Base-by-base conservation (phyloP, 768 basidiomycete genomes). In the Daedaleopsis sinensis region DNA sequence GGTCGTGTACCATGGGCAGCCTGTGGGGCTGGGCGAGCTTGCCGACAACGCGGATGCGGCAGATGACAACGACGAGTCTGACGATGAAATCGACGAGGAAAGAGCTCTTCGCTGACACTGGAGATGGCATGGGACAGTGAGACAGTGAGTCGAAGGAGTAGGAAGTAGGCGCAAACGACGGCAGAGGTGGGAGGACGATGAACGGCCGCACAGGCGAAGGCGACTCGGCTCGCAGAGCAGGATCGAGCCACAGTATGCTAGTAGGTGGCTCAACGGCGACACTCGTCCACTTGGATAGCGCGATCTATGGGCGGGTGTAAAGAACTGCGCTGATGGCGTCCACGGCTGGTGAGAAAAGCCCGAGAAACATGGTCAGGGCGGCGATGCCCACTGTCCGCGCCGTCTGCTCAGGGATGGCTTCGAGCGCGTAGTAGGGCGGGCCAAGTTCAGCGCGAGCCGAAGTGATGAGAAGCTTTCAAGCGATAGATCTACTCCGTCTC, bases 331-430 rank as follows among this genome's bases (percentile, higher is more conserved):
- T 23, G 35, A 48, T 15, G 21, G 46, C 10, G 11, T 18, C 43
- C n/a, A 39, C 23, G 27, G 32, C 43, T 12, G 42, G n/a, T 48
- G 47, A 15, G 36, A 15, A 35, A 32, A n/a, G 16, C 15, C 1
- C 36, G 47, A 15, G 19, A 32, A 36, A 18, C 11, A 18, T 44
- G 43, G n/a, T 18, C 27, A 18, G 13, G 46, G 24, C 27, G 57
- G 58, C 2, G 55, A 53, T 1, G 53, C 52, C 67, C 67, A 68
- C 27, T 66, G n/a, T n/a, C n/a, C n/a, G n/a, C n/a, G n/a, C n/a
- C n/a, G n/a, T n/a, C n/a, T n/a, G n/a, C n/a, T n/a, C n/a, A n/a
- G n/a, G n/a, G n/a, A n/a, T n/a, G n/a, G n/a, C n/a, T n/a, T n/a
- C n/a, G n/a, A n/a, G n/a, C n/a, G n/a, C n/a, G n/a, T n/a, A n/a